Conservation (phyloP, 345 rosid species). For the Melaleuca quinquenervia region DNA sequence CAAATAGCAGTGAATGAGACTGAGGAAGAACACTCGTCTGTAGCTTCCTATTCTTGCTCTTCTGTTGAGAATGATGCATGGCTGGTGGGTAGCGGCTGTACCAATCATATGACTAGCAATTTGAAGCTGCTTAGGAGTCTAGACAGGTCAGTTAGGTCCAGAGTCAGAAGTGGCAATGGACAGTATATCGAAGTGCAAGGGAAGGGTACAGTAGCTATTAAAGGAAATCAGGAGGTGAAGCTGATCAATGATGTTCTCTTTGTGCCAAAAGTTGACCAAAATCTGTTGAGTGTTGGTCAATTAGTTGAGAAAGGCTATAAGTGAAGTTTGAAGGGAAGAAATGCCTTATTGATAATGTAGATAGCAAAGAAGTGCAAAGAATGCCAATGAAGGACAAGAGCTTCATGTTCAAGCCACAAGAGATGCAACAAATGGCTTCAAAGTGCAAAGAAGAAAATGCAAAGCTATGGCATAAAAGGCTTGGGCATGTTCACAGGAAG, state of each 20-base stretch:
- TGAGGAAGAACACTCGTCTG: too few species aligned
- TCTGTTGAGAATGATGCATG: not conserved
- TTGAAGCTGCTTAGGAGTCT: not conserved
- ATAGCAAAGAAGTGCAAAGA: not conserved
- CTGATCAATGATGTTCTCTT: not conserved
- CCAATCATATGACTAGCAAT: not conserved
- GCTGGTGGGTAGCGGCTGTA: not conserved
- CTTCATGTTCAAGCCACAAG: not conserved
- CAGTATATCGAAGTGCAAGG: not conserved
- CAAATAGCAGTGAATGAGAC: too few species aligned
- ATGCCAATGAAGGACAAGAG: not conserved
- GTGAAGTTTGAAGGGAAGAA: not conserved
- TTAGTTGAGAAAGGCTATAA: not conserved
- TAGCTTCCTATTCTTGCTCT: too few species aligned
- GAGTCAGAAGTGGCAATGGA: not conserved
- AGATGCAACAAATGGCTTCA: not conserved
- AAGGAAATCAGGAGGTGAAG: not conserved
- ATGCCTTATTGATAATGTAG: not conserved
- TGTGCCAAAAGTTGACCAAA: slow-evolving; percentile 1
- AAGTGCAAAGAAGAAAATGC: not conserved
- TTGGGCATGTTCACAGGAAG: not conserved
- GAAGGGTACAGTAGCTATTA: not conserved
- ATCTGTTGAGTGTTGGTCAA: slow-evolving; percentile 1
- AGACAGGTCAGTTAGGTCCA: not conserved
- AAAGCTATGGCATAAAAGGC: not conserved